Conservation (phyloP, 2,329 filamentous ascomycete genomes). For the Pseudogymnoascus sp. region DNA sequence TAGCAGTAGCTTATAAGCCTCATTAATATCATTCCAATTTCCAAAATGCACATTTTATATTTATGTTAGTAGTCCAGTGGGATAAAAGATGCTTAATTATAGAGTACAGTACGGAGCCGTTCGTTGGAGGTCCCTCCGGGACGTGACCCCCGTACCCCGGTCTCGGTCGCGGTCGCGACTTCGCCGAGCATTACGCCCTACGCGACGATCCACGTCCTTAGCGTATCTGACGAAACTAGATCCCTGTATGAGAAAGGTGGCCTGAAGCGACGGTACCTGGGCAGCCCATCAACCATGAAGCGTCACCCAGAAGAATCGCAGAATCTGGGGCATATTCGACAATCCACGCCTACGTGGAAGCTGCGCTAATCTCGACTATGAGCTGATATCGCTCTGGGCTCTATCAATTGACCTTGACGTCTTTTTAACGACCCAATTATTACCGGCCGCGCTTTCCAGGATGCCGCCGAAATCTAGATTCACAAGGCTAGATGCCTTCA, state of each 20-base stretch:
- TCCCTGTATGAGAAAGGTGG: constrained; percentile 6
- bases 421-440: neutral
- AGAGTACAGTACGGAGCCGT: neutral
- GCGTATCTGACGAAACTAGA: constrained; percentile 2
- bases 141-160: neutral
- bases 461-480: constrained; percentile 94
- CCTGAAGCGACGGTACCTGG: constrained; percentile 1
- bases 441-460: neutral
- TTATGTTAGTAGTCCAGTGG: neutral
- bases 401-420: constrained; percentile 1
- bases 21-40: constrained; percentile 1
- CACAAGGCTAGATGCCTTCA: constrained; percentile 94
- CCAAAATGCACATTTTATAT: neutral
- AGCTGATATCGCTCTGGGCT: constrained; percentile 1
- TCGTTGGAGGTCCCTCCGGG: neutral
- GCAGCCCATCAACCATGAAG: neutral
- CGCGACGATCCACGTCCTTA: constrained; percentile 2
- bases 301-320: neutral
- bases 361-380: constrained; percentile 1
- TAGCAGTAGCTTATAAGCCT: neutral
- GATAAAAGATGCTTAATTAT: neutral
- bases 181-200: neutral
- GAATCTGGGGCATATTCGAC: neutral
- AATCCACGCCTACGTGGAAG: constrained; percentile 2
- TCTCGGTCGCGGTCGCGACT: neutral